Evolutionary conservation across 2,329 filamentous ascomycete species (phyloP), one percentile per base, ranked within the genome.

Genomic region (Arthroderma sp.): DNA sequence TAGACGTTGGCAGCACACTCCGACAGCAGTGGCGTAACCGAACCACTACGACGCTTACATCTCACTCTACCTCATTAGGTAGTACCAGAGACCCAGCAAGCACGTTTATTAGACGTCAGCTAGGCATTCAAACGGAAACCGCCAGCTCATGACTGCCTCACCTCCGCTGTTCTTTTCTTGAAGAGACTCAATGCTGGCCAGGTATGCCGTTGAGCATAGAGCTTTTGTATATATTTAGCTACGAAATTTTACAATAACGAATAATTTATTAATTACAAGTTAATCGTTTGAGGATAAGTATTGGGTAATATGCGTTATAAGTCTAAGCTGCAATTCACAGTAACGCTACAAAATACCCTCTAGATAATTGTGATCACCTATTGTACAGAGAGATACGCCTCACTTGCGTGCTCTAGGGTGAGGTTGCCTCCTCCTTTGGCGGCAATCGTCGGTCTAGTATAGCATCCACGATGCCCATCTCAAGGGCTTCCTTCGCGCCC

Each of bases 381-480:
- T 51, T 25, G 28, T 51, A 51, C 47, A 51, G 15, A 8, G 15
- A 8, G 28, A 15, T 51, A 17, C 8, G 4, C n/a, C 9, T 17
- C 1, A 2, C 6, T 33, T 33, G n/a, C 47, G 4, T 35, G 13
- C 23, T 37, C 23, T 37, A 39, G 23, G 43, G 19, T 37, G n/a
- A 21, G 15, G 31, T 37, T 11, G 33, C 7, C 9, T 63, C 64
- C 28, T 64, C 61, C 56, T 66, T 63, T 11, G 63, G 60, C 60
- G 70, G 69, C 6, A 69, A 61, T 61, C 72, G 69, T 43, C 71
- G 67, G 59, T 74, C 79, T 64, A 98, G 68, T 60, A 98, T 91
- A 74, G 91, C 84, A 70, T 98, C 93, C 61, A 98, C 84, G 64
- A 98, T 88, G 0, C 93, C 93, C 72, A 94, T 81, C 54, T 94